Evolutionary conservation across 2,329 filamentous ascomycete genomes (phyloP), one percentile per base, ranked within the genome.

Genomic region (Claviceps purpurea): DNA sequence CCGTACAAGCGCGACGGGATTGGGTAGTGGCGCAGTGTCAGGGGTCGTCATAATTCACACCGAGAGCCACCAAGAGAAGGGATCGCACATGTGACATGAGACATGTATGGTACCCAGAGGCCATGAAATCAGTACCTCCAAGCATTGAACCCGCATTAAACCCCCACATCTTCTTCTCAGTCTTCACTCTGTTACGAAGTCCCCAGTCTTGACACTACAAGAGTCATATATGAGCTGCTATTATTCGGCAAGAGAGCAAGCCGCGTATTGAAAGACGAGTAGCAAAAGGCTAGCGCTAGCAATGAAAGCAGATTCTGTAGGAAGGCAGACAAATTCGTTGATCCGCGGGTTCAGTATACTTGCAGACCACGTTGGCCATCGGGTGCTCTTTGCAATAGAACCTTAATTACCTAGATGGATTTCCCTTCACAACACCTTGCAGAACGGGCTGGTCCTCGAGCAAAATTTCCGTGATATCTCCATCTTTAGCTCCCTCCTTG

Each of bases 221-320:
- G 8, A 30, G 26, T 30, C 14, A 42, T 10, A 26, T 43, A 84
- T 56, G 90, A 97, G 67, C 77, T 96, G 2, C 91, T 91, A 0
- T 81, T 95, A 62, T 85, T 97, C 62, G 93, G 93, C 4, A 76
- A 76, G 43, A 72, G 96, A 59, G 93, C 93, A 44, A 95, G 85
- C 68, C 85, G 85, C 26, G 91, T 96, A 63, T 76, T 97, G 53
- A 91, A 96, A 62, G 87, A 95, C 64, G 93, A 96, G 57, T 71
- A 62, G 56, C 43, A 10, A 20, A 46, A 7, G 26, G 22, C 40
- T 26, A 50, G 44, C 13, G 11, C 18, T 24, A 26, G 8, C 6
- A 38, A 20, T n/a, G 26, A 22, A 47, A 18, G 20, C 22, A 44
- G 43, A 20, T 46, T 51, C 10, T 2, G 26, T n/a, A 38, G n/a